phyloP scores from a whole-genome alignment of 2,329 filamentous ascomycete genomes.

The Epicoccum nigrum region DNA sequence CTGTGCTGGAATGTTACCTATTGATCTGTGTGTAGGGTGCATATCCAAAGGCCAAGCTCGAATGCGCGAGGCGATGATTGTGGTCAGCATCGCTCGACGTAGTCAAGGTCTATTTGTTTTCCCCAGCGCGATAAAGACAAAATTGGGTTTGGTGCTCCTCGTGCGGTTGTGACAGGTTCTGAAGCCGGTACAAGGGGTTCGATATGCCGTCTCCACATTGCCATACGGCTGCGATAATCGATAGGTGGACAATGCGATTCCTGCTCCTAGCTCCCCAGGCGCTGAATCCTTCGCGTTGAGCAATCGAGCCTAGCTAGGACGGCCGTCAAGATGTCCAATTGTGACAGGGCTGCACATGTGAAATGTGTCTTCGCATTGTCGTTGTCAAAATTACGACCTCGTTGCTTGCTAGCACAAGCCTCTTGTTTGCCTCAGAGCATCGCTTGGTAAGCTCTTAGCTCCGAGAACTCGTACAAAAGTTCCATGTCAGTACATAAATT shows the following conservation, averaged over 20 bases:
- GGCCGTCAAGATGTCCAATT: not conserved
- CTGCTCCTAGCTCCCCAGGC: not conserved
- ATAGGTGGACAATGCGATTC: not conserved
- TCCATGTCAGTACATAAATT: no score
- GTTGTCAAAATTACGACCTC: no score
- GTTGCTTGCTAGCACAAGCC: no score
- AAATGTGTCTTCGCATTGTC: no score
- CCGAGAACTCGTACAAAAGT: no score
- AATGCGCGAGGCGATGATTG: no score
- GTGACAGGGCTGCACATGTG: no score
- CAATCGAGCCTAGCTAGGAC: not conserved
- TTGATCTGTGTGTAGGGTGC: not conserved
- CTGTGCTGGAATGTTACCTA: not conserved
- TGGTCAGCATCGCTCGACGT: no score
- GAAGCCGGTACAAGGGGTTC: not conserved
- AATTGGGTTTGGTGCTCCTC: not conserved
- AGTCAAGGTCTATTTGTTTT: no score
- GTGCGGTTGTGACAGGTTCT: not conserved
- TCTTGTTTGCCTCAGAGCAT: no score
- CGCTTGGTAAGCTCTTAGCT: no score
- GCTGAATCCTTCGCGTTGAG: constrained; percentile 5
- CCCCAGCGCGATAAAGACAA: not conserved
- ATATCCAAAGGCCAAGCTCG: not conserved
- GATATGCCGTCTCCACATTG: constrained; percentile 1
- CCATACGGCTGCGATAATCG: not conserved